phyloP scores from a whole-genome alignment of 1,284 basidiomycete species.

The Sporisorium reilianum region DNA sequence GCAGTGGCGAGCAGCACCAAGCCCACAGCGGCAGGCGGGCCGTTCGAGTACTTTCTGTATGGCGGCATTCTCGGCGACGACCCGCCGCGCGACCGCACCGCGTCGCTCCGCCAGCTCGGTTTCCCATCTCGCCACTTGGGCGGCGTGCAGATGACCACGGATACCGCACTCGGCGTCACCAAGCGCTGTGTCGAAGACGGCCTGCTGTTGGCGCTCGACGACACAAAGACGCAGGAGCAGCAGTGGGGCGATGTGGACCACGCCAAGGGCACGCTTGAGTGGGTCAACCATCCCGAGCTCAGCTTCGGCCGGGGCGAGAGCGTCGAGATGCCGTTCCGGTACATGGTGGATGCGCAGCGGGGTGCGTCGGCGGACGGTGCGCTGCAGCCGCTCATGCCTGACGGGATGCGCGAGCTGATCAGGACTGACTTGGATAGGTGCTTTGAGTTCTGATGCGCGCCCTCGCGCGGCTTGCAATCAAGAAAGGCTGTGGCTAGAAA shows the following conservation, averaged over 20 bases:
- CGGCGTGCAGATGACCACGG: constrained; percentile 93
- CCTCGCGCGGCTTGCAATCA: too few species aligned
- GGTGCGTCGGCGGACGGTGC: background rate
- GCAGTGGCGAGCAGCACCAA: constrained; percentile 36
- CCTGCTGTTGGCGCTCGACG: constrained; percentile 22
- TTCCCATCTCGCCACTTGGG: constrained; percentile 76
- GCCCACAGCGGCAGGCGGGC: constrained; percentile 36
- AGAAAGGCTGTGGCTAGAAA: background rate
- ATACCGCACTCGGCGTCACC: constrained; percentile 93
- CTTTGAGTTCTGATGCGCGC: constrained; percentile 66
- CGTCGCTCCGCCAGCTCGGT: constrained; percentile 84
- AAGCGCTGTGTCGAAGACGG: constrained; percentile 84
- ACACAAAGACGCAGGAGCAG: constrained; percentile 32
- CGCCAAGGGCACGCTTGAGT: constrained; percentile 34
- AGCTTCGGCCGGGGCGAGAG: constrained; percentile 64
- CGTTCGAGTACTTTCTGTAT: constrained; percentile 62
- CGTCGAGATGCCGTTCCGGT: constrained; percentile 63
- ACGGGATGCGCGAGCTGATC: constrained; percentile 62
- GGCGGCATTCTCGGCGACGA: constrained; percentile 79
- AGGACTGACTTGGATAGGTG: constrained; percentile 49
- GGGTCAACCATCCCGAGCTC: constrained; percentile 63
- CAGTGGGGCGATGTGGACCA: constrained; percentile 19
- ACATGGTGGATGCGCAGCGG: constrained; percentile 45
- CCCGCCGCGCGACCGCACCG: constrained; percentile 85
- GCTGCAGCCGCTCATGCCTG: constrained; percentile 52